A percentile compares a stretch with the other conserved stretches of the same genome.
Evolutionary conservation across 257 asterid species (phyloP).

Genomic region (Orobanche coerulescens): DNA sequence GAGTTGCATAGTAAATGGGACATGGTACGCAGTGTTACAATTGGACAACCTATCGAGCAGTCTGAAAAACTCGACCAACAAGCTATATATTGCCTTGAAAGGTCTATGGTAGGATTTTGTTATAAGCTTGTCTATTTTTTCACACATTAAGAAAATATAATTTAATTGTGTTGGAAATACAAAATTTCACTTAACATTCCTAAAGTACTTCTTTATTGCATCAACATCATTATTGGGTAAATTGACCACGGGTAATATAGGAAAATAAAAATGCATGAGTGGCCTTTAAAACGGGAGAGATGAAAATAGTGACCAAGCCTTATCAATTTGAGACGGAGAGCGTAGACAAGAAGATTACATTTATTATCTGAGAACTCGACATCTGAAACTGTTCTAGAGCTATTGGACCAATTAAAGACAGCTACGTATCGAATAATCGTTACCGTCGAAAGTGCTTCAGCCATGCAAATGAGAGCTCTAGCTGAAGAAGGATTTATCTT

Average conservation of each 20-base stretch:
- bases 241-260: too few species aligned
- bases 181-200: too few species aligned
- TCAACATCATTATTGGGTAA: too few species aligned
- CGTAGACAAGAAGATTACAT: neutral
- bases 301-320: too few species aligned
- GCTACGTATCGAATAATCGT: constrained; percentile 14
- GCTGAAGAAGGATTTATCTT: constrained; percentile 57
- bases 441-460: constrained; percentile 79
- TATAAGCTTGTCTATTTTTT: too few species aligned
- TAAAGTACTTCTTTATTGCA: too few species aligned
- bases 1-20: neutral
- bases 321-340: too few species aligned
- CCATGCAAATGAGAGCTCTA: constrained; percentile 68
- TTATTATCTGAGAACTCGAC: constrained; percentile 11
- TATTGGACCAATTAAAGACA: constrained; percentile 6
- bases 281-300: too few species aligned
- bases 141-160: too few species aligned
- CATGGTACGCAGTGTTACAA: constrained; percentile 1
- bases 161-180: too few species aligned
- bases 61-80: constrained; percentile 2
- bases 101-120: neutral
- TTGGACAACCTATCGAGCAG: neutral
- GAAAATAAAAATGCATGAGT: too few species aligned
- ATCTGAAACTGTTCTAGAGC: neutral
- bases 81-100: neutral